Conservation (phyloP, 2,329 filamentous ascomycete species). For the Ceratocystis diversiconidia region DNA sequence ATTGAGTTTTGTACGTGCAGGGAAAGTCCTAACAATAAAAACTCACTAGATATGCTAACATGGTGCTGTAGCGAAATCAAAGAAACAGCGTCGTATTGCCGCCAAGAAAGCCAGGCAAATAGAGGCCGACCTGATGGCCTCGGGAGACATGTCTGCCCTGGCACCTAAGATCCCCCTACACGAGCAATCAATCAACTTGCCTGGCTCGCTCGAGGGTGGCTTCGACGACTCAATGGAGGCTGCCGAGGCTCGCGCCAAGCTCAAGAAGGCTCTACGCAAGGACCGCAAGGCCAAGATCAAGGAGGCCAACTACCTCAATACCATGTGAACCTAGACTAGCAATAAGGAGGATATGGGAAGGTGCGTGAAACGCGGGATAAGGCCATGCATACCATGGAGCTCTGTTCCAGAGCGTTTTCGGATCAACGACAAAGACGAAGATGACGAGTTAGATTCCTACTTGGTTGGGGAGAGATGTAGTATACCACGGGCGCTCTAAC, state of each 20-base stretch:
- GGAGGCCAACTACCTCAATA: conserved; percentile 74
- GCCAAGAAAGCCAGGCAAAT: conserved; percentile 45
- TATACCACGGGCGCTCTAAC: background rate
- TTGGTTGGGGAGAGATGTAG: background rate
- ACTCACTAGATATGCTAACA: background rate
- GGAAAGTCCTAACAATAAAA: background rate
- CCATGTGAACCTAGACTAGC: conserved; percentile 40
- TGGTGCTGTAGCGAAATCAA: conserved; percentile 54
- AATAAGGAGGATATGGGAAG: background rate
- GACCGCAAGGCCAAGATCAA: conserved; percentile 66
- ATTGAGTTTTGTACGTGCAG: conserved; percentile 63
- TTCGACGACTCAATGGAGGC: conserved; percentile 35
- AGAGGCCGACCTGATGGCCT: conserved; percentile 46
- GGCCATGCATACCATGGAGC: too few relatives aligned
- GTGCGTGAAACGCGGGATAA: background rate
- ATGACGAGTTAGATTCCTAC: background rate
- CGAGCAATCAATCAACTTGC: conserved; percentile 65
- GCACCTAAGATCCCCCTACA: conserved; percentile 58
- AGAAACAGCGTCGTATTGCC: conserved; percentile 61
- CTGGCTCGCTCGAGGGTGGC: conserved; percentile 32
- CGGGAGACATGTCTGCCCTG: conserved; percentile 51
- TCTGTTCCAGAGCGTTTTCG: too few relatives aligned
- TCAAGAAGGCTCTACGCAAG: conserved; percentile 57
- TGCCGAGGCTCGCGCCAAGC: conserved; percentile 40
- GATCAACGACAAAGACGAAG: background rate